A percentile compares a stretch with the other conserved stretches of the same genome.
These are phyloP conservation scores for Bocquillonia castaneifolia DNA, from an alignment of 441 rosid species.

Conservation along the genomic window DNA sequence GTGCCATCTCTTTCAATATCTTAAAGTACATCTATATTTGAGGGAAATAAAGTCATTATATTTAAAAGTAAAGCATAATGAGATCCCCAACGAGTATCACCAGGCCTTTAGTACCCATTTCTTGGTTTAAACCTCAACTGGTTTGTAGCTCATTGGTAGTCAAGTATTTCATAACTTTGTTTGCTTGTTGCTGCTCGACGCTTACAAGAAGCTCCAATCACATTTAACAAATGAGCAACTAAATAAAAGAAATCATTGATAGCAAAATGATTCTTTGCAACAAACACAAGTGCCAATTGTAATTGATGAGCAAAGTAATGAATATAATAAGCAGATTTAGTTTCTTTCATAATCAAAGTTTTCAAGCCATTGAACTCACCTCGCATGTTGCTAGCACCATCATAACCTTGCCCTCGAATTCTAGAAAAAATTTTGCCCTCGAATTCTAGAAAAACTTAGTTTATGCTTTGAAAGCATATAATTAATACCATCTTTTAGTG, in stretches of 20 bases:
- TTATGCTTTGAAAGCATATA: neutral
- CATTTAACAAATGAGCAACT: neutral
- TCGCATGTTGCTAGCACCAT: slow-evolving; percentile 8
- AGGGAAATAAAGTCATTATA: neutral
- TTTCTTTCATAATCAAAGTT: slow-evolving; percentile 1
- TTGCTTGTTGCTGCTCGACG: neutral
- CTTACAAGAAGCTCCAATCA: slow-evolving; percentile 9
- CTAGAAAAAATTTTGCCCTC: neutral
- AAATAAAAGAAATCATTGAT: neutral
- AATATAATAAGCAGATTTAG: neutral
- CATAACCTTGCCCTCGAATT: slow-evolving; percentile 7
- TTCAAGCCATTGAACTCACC: neutral
- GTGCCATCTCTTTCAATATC: neutral
- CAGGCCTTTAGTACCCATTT: neutral
- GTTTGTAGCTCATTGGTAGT: neutral
- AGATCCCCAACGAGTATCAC: neutral
- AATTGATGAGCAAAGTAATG: slow-evolving; percentile 13
- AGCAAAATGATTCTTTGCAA: neutral
- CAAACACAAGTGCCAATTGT: neutral
- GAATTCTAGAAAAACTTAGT: neutral
- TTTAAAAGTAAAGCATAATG: neutral
- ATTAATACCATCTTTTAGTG: neutral
- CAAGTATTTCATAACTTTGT: neutral
- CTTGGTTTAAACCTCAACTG: neutral
- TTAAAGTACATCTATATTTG: neutral